Percentiles rank a stretch among this genome's conserved stretches.
Evolutionary conservation across 495 filamentous ascomycete species (phyloP).

Genomic region (Hypoxylon fragiforme): DNA sequence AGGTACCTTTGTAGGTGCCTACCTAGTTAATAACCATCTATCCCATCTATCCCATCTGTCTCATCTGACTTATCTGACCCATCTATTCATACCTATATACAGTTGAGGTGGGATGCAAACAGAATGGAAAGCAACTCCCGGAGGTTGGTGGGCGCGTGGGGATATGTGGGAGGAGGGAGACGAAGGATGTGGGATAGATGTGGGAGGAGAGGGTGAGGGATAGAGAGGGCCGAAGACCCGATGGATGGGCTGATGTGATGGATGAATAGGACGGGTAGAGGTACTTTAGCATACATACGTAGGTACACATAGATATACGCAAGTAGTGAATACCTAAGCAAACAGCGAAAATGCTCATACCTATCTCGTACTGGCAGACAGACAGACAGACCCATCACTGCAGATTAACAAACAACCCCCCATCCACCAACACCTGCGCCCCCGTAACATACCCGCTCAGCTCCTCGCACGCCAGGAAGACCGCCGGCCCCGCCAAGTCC

Average conservation of each 20-base stretch:
- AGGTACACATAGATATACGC: too few species aligned
- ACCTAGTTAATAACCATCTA: too few species aligned
- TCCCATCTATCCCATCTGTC: too few species aligned
- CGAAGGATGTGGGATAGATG: not conserved
- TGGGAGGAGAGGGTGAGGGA: not conserved
- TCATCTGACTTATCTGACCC: too few species aligned
- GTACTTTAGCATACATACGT: too few species aligned
- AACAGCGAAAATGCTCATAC: too few species aligned
- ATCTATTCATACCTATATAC: not conserved
- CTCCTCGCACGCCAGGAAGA: conserved; percentile 80
- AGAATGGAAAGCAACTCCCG: too few species aligned
- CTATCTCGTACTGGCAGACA: too few species aligned
- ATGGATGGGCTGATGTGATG: conserved; percentile 2
- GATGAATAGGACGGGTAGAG: too few species aligned
- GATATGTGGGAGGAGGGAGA: not conserved
- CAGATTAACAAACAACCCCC: conserved; percentile 67
- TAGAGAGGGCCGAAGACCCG: conserved; percentile 3
- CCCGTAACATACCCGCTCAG: conserved; percentile 81
- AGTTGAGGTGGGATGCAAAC: not conserved
- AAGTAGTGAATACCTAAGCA: too few species aligned
- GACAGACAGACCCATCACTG: conserved; percentile 41
- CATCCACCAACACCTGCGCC: conserved; percentile 84
- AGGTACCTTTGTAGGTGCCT: too few species aligned
- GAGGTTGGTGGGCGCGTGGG: too few species aligned
- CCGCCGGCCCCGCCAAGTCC: conserved; percentile 80